Evolutionary conservation across 805 yeast species (phyloP).

Genomic region (Huiozyma naganishii): DNA sequence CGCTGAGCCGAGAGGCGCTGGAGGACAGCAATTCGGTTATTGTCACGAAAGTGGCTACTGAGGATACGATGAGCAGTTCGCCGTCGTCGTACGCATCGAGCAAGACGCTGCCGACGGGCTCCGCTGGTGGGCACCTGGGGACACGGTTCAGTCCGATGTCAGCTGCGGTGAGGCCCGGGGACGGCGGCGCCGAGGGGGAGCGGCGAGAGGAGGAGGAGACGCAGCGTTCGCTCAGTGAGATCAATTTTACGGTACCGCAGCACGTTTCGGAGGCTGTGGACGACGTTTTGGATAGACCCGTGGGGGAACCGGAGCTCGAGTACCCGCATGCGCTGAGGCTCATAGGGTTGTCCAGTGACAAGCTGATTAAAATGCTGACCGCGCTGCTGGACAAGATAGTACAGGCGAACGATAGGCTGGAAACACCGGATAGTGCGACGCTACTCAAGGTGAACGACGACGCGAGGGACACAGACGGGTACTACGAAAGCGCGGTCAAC

Average conservation of each 20-base stretch:
- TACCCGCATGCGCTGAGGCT: constrained; percentile 33
- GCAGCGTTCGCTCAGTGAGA: not conserved
- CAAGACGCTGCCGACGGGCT: not conserved
- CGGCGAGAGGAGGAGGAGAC: not conserved
- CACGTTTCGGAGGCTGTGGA: not conserved
- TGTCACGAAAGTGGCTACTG: constrained; percentile 8
- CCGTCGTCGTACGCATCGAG: constrained; percentile 8
- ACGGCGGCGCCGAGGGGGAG: not conserved
- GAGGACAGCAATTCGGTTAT: constrained; percentile 3
- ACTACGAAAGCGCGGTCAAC: constrained; percentile 31
- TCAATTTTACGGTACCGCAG: not conserved
- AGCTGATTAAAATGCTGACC: constrained; percentile 73
- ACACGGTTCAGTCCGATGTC: not conserved
- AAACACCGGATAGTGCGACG: not conserved
- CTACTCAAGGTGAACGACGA: not conserved
- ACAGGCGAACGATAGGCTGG: constrained; percentile 62
- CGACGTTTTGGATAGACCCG: not conserved
- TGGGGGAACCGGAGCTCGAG: no score
- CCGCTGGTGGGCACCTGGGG: not conserved
- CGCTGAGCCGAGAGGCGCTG: not conserved
- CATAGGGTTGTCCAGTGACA: constrained; percentile 72
- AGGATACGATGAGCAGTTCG: constrained; percentile 12
- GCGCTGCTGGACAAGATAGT: constrained; percentile 77
- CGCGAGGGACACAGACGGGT: not conserved
- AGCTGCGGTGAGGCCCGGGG: not conserved